Evolutionary conservation across 2,329 filamentous ascomycete genomes (phyloP), one percentile per base, ranked within the genome.

Genomic region (Stemphylium beticola): DNA sequence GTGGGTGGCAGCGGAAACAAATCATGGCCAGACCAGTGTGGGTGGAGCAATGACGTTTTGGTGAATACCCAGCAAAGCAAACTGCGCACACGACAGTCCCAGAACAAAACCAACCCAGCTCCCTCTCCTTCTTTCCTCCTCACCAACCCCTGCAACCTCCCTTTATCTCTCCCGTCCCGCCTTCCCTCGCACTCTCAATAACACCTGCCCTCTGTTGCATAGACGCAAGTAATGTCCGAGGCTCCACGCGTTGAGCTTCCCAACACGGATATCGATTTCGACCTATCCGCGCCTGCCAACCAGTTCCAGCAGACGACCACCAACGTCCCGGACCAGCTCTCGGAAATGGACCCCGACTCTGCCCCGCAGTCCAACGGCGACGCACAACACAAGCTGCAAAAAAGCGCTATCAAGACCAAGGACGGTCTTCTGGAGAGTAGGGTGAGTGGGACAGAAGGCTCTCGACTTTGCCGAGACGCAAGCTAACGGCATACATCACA

Each of bases 341-440:
- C 57, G 53, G 57, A 63, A 36, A 55, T 58, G 53, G 64, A 64
- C 59, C 60, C 45, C 29, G 51, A 47, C 36, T 34, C 58, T 15
- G 31, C 58, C 20, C 49, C 60, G 40, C 58, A 60, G 22, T 43
- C 62, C 32, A 71, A 65, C 65, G 63, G 64, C 60, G 58, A 44
- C 45, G 55, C 61, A 18, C 58, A 58, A 45, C 55, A 57, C 32
- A 53, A 46, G 37, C 55, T 62, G 62, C 61, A 61, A 40, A 53
- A 60, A 52, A 66, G 65, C 51, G 62, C 68, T 32, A 62, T 69
- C 61, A 68, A 68, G 54, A 61, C 70, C 47, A 74, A 76, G 66
- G 70, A 75, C 68, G 68, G 65, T 56, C 63, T 78, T 53, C 44
- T 76, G 43, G 71, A 73, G 64, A 74, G 78, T 80, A 69, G 79